A percentile compares a stretch with the other conserved stretches of the same genome.
Conservation (phyloP, 805 yeast genomes). For the Metschnikowia kofuensis region DNA sequence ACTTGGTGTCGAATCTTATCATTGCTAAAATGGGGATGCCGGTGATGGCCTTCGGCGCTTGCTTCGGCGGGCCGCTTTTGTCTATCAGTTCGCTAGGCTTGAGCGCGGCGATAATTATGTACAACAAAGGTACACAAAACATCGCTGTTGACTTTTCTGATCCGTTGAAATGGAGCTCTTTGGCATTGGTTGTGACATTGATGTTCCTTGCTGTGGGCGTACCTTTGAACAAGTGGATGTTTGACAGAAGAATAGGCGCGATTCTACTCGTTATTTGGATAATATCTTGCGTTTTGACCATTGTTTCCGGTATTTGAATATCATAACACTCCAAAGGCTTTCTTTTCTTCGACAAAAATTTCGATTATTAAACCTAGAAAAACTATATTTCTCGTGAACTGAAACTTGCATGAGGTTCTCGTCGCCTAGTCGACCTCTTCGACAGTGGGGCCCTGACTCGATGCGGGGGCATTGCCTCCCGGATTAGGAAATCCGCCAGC, state of each 20-base stretch:
- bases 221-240: conserved; percentile 26
- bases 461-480: conserved; percentile 12
- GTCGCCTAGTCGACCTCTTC: conserved; percentile 14
- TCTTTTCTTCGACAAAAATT: background rate
- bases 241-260: conserved; percentile 34
- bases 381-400: too few species aligned
- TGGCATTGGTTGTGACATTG: conserved; percentile 12
- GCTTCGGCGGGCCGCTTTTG: conserved; percentile 89
- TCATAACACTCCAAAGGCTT: background rate
- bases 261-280: conserved; percentile 32
- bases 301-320: background rate
- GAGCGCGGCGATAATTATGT: conserved; percentile 31
- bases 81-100: conserved; percentile 80
- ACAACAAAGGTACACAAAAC: background rate
- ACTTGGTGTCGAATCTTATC: conserved; percentile 76
- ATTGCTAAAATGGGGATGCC: conserved; percentile 81
- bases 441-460: conserved; percentile 13
- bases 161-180: conserved; percentile 13
- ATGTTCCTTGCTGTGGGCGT: conserved; percentile 10
- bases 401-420: too few species aligned
- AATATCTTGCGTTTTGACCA: conserved; percentile 24
- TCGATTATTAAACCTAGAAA: too few species aligned
- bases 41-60: conserved; percentile 90
- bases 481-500: too few species aligned
- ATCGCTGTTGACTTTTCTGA: conserved; percentile 14